phyloP scores from a whole-genome alignment of 306 rosid species.

The Cotoneaster glaucophyllus region DNA sequence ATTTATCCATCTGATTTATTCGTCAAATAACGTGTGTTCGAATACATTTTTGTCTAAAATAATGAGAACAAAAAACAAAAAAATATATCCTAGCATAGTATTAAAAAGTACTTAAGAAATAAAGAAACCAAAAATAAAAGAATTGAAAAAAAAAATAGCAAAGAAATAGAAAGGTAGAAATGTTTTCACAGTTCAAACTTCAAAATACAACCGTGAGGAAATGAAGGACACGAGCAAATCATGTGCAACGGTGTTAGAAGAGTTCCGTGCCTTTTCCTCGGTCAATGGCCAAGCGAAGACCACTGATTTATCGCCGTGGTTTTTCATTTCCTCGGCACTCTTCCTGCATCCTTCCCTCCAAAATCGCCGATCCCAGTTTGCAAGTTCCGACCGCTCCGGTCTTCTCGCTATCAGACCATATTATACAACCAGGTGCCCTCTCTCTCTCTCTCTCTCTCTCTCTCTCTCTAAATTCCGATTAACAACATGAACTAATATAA shows the following conservation, averaged over 20 bases:
- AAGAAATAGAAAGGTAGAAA: no score
- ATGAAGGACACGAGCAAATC: not conserved
- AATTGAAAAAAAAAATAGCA: no score
- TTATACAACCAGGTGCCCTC: not conserved
- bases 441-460: not conserved
- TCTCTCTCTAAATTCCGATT: not conserved
- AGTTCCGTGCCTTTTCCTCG: constrained; percentile 16
- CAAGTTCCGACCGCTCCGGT: constrained; percentile 20
- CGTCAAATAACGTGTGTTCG: no score
- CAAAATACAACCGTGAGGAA: not conserved
- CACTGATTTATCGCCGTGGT: constrained; percentile 34
- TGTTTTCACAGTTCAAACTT: no score
- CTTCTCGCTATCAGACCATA: not conserved
- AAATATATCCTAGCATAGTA: no score
- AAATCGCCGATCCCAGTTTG: constrained; percentile 30
- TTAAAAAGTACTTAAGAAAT: no score
- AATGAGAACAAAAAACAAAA: no score
- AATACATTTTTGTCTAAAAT: no score
- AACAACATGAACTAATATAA: not conserved
- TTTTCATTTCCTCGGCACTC: constrained; percentile 44
- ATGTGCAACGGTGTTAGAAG: constrained; percentile 8
- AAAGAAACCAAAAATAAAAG: no score
- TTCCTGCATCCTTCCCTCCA: constrained; percentile 18
- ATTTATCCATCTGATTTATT: no score
- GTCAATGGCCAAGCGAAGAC: not conserved